Base-by-base conservation (phyloP, 179 eudicot species). In the Spergularia azorica region DNA sequence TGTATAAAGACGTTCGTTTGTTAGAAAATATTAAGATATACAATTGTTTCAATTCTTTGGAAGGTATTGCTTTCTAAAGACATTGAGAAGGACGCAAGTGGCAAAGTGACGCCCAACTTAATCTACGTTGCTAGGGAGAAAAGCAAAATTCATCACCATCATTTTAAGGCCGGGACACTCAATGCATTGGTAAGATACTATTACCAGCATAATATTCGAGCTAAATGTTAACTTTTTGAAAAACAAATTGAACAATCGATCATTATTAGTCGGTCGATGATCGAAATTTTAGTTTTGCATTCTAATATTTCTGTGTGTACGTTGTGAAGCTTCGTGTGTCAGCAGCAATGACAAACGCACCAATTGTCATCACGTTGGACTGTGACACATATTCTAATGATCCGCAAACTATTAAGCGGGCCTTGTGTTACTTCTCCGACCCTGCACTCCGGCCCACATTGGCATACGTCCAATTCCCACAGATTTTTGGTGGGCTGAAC, bases 151-250 rank as follows among this genome's bases (percentile, higher is more conserved):
- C 78, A 84, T 52, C 86, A 87, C 20, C 99, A 95, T 82, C 83
- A 78, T 63, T 93, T 90, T 72, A 93, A 93, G 87, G 97, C 94
- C 0, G 99, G 97, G n/a, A 97, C 99, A 9, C 94, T 95, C 14
- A 95, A 95, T 77, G 70, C 89, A 55, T 65, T 95, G 81, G 97
- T 95, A 82, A 70, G 82, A 64, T 0, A 51, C 5, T 1, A 20
- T 64, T 12, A 2, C 18, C 6, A 2, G 3, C 8, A 2, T 26
- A 26, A 26, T 26, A 26, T 26, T 26, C 32, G 32, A 26, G 32
- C 32, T 26, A 26, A 26, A 26, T 26, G 32, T 26, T 26, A 26
- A 26, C 32, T 26, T 26, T 26, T 26, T 26, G 32, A 26, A 26
- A 26, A 26, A 26, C 32, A 26, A 26, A 26, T 26, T 26, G 32